Conservation (phyloP, 2,329 filamentous ascomycete genomes). For the Chrysoporthe puriensis region DNA sequence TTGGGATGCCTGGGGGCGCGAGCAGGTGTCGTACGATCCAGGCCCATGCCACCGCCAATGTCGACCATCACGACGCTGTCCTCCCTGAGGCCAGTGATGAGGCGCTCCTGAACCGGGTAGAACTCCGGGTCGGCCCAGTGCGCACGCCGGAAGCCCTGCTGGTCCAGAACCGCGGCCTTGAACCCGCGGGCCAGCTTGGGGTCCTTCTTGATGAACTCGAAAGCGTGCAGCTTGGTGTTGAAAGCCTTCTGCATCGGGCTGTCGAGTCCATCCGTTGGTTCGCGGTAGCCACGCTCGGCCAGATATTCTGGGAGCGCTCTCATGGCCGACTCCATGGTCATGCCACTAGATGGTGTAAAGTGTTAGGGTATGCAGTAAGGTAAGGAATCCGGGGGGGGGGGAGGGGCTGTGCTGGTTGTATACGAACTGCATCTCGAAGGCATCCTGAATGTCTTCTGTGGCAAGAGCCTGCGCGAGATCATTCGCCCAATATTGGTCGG, state of each 20-base stretch:
- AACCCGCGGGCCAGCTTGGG: conserved; percentile 10
- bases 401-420: not conserved
- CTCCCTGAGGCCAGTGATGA: conserved; percentile 4
- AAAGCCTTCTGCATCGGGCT: conserved; percentile 13
- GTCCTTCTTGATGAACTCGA: conserved; percentile 16
- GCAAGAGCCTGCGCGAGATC: not conserved
- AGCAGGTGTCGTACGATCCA: conserved; percentile 7
- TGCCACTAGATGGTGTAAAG: not conserved
- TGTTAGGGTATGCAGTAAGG: not conserved
- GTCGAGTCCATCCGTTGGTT: conserved; percentile 12
- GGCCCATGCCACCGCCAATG: conserved; percentile 14
- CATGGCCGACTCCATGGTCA: not conserved
- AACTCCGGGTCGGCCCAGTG: conserved; percentile 13
- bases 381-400: not conserved
- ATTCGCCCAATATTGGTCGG: conserved; percentile 11
- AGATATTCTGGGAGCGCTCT: conserved; percentile 4
- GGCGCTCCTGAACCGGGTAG: conserved; percentile 15
- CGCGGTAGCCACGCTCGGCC: conserved; percentile 10
- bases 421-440: conserved; percentile 7
- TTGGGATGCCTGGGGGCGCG: not conserved
- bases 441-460: not conserved
- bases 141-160: not conserved
- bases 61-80: conserved; percentile 12
- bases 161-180: conserved; percentile 9
- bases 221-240: conserved; percentile 17